These are phyloP conservation scores for Lentinula sp. DNA, from an alignment of 768 basidiomycete species.

Conservation along the genomic window DNA sequence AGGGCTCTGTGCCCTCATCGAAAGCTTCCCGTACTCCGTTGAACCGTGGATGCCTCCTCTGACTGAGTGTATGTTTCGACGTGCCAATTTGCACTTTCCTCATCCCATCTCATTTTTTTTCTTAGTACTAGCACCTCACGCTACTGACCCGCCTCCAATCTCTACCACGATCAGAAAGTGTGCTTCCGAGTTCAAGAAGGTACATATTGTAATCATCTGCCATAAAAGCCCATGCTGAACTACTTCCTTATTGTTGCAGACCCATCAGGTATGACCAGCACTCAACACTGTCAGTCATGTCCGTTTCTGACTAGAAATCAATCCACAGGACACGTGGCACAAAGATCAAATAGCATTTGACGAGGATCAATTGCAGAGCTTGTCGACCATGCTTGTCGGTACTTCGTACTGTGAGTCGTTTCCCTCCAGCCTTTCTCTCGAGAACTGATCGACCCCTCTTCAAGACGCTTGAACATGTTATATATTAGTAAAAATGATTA, in stretches of 20 bases:
- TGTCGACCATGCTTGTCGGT: conserved; percentile 85
- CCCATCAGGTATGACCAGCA: conserved; percentile 47
- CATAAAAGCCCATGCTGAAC: background rate
- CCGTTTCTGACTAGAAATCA: conserved; percentile 6
- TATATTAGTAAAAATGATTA: background rate
- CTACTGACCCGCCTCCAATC: conserved; percentile 84
- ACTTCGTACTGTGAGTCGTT: conserved; percentile 74
- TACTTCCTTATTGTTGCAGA: conserved; percentile 26
- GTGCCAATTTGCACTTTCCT: background rate
- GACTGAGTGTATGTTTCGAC: conserved; percentile 53
- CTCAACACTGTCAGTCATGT: conserved; percentile 7
- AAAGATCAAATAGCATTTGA: conserved; percentile 83
- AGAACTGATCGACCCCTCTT: background rate
- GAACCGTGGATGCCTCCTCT: conserved; percentile 86
- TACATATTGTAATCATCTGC: conserved; percentile 16
- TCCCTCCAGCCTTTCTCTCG: conserved; percentile 3
- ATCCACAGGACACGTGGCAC: conserved; percentile 79
- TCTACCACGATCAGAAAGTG: conserved; percentile 84
- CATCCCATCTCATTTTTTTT: background rate
- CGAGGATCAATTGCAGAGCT: conserved; percentile 83
- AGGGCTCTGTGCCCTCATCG: conserved; percentile 84
- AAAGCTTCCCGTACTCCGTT: conserved; percentile 92
- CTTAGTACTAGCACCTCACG: conserved; percentile 70
- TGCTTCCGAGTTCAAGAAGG: conserved; percentile 84
- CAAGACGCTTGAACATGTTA: conserved; percentile 8